Evolutionary conservation across 2,329 filamentous ascomycete species (phyloP), one percentile per base, ranked within the genome.

Genomic region (Sarocladium brachiariae): DNA sequence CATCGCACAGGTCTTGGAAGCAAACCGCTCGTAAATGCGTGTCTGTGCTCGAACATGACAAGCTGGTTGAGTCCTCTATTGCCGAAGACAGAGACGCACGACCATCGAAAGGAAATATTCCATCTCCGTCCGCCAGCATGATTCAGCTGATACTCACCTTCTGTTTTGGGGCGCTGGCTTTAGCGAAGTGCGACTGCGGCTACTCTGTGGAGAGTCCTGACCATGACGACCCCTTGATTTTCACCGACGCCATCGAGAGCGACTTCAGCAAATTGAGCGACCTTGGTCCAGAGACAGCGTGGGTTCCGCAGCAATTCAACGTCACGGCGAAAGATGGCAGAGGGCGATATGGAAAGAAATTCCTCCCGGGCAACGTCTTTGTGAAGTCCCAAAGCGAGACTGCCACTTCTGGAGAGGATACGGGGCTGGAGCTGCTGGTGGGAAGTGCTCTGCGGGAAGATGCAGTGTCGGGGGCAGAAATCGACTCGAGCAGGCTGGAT

Each of bases 221-320:
- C n/a, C 60, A 66, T 41, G 56, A 61, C 3, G 52, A 59, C 6
- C 59, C 65, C 43, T 66, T 72, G 35, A 61, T 86, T 49, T 90
- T 87, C 63, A 88, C 84, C 2, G 81, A 90, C 53, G 61, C 82
- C 10, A 65, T 88, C 49, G 86, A 90, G 61, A 84, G 84, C 18
- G 83, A 91, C 66, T 91, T 91, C 61, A 68, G 81, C 2, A 78
- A 79, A 53, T 61, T 79, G 33, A 57, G 67, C 9, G 63, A 76
- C 51, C 67, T 80, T 43, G 66, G 71, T 14, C 59, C 68, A 4
- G 71, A 80, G 56, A 69, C 75, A 2, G 76, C 83, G 55, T 92
- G 87, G 87, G 62, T 69, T 23, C 72, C 77, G 13, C 86, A 90
- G 62, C 72, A 74, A 24, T 91, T 86, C 69, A 83, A 83, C 59